Evolutionary conservation across 2,329 filamentous ascomycete species (phyloP).

Genomic region (Alternaria sp.): DNA sequence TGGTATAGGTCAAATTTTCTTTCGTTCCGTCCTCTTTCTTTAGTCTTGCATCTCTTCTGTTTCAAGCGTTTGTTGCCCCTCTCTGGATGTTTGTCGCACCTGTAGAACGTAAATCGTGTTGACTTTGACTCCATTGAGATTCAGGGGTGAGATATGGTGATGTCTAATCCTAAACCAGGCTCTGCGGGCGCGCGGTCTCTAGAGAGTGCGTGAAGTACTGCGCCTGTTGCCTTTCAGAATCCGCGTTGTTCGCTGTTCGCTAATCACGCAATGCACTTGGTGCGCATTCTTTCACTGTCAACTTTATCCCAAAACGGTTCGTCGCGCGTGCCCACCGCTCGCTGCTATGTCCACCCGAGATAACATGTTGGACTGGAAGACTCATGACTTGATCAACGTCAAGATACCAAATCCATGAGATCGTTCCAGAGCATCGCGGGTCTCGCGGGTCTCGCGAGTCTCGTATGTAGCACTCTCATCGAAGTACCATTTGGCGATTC

Average conservation of each 20-base stretch:
- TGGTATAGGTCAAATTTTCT: background rate
- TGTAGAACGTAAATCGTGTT: background rate
- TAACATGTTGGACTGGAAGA: background rate
- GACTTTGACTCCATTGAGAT: background rate
- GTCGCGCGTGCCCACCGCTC: background rate
- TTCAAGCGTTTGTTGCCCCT: background rate
- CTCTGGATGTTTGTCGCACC: background rate
- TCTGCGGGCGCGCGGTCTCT: background rate
- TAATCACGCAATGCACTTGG: background rate
- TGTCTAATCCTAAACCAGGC: accelerated
- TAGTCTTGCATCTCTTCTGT: background rate
- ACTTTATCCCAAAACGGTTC: background rate
- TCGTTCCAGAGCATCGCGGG: background rate
- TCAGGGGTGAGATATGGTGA: background rate
- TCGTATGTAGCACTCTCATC: background rate
- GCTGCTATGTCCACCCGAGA: background rate
- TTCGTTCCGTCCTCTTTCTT: background rate
- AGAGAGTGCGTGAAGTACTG: background rate
- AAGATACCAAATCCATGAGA: background rate
- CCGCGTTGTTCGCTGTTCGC: background rate
- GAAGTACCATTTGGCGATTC: background rate
- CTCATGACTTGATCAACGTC: background rate
- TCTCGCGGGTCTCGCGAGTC: background rate
- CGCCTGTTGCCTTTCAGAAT: accelerated
- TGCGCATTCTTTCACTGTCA: background rate